Percentiles rank a stretch among this genome's conserved stretches.
phyloP scores from a whole-genome alignment of 495 filamentous ascomycete species.

The Elaphomyces granulatus region DNA sequence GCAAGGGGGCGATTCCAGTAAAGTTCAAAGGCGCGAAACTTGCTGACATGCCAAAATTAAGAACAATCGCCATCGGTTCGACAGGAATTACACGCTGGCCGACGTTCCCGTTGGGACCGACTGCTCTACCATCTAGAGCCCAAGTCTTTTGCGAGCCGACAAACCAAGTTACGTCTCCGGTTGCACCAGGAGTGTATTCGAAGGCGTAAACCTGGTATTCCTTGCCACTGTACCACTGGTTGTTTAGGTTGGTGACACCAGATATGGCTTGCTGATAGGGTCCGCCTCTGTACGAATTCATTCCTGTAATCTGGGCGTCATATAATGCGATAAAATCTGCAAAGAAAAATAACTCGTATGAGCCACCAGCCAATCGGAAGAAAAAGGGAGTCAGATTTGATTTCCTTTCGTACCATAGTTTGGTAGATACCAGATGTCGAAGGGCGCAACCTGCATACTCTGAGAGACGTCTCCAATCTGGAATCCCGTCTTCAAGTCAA shows the following conservation, averaged over 20 bases:
- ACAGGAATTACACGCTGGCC: constrained; percentile 52
- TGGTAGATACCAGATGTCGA: constrained; percentile 65
- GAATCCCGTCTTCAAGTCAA: constrained; percentile 32
- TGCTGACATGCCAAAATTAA: constrained; percentile 61
- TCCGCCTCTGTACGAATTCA: constrained; percentile 56
- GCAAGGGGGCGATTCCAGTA: constrained; percentile 32
- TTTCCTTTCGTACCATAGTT: constrained; percentile 36
- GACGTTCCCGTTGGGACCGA: constrained; percentile 61
- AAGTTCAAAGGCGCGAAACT: constrained; percentile 51
- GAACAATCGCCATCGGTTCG: constrained; percentile 55
- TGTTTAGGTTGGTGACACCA: constrained; percentile 55
- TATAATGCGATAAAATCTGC: constrained; percentile 48
- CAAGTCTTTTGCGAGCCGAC: constrained; percentile 51
- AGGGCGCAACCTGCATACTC: constrained; percentile 59
- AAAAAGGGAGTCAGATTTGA: constrained; percentile 1
- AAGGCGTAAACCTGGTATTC: constrained; percentile 59
- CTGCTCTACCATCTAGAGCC: constrained; percentile 48
- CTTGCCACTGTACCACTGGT: constrained; percentile 62
- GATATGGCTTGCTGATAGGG: constrained; percentile 62
- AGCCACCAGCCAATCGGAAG: neutral
- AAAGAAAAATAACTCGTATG: too few species aligned
- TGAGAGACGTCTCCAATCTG: constrained; percentile 53
- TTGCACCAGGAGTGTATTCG: constrained; percentile 52
- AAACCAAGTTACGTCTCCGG: constrained; percentile 52
- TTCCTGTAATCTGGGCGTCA: constrained; percentile 38